Evolutionary conservation across 2,329 filamentous ascomycete genomes (phyloP), one percentile per base, ranked within the genome.

Genomic region (Pseudocercospora crystallina): DNA sequence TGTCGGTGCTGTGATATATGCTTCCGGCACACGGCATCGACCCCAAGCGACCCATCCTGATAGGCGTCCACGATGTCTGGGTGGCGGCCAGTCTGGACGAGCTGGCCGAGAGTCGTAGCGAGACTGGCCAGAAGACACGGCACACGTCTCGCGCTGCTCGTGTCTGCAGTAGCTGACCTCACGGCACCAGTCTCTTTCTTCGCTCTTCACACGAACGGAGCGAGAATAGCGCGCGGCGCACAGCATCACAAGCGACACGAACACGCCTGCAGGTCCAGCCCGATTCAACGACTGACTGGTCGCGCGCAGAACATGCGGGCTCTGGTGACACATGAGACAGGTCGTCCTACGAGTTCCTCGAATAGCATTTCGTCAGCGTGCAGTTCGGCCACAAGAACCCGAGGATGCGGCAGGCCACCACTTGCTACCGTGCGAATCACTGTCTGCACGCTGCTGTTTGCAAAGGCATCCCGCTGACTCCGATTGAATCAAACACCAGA

Each of bases 1-100:
- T 38, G 47, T 31, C 43, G 29, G 20, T 36, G 32, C 12, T 20
- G 42, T 46, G 35, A 41, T 33, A 52, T 52, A 33, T 43, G 40
- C 52, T 53, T 51, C 50, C 55, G 52, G 49, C 55, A 56, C 42
- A 50, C 42, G 29, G 26, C 47, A 56, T 51, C 47, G 47, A 56
- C 48, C 51, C 52, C 45, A 42, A 37, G 36, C 38, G 34, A 43
- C 35, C 43, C 45, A 43, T 49, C 37, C 36, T 42, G 43, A 44
- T 47, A 42, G 39, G 39, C 52, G n/a, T 26, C 20, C 20, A 26
- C 20, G 20, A 26, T 26, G 20, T 26, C 29, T 32, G 37, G 43
- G 39, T 37, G 47, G 47, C 47, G 51, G 35, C 26, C 46, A 20
- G 38, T 43, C 38, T 49, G 42, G 42, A 34, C 42, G 32, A 35